Percentiles rank a stretch among this genome's conserved stretches.
Conservation (phyloP, 352 stramenopile genomes). For the Lagenidium sp. region DNA sequence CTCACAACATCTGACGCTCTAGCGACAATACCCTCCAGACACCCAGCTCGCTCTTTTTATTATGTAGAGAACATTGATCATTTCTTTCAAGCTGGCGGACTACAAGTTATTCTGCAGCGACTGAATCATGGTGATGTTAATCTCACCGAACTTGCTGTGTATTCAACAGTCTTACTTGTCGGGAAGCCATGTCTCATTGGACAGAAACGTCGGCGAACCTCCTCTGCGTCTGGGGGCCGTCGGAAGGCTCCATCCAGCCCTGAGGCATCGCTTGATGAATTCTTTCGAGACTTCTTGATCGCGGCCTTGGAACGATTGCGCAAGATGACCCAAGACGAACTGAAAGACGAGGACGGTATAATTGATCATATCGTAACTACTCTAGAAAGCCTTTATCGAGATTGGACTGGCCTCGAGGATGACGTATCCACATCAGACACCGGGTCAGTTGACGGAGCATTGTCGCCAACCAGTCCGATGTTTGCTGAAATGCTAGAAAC, state of each 20-base stretch:
- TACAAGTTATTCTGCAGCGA: constrained; percentile 60
- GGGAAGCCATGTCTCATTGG: constrained; percentile 61
- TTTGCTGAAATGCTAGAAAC: constrained; percentile 76
- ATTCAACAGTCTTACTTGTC: constrained; percentile 54
- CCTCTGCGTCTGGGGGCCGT: constrained; percentile 18
- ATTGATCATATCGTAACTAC: constrained; percentile 66
- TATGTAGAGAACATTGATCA: constrained; percentile 80
- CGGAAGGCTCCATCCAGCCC: too few species aligned
- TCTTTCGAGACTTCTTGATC: constrained; percentile 74
- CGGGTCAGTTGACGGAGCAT: constrained; percentile 8
- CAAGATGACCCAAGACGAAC: constrained; percentile 53
- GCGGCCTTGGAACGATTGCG: constrained; percentile 56
- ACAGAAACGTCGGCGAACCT: constrained; percentile 26
- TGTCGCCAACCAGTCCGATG: constrained; percentile 14
- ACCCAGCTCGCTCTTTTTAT: constrained; percentile 71
- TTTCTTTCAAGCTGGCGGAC: constrained; percentile 77
- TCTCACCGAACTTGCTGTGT: constrained; percentile 55
- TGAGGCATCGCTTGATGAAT: too few species aligned
- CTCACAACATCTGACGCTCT: constrained; percentile 49
- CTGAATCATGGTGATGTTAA: constrained; percentile 30
- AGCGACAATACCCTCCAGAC: constrained; percentile 39
- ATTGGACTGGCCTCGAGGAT: constrained; percentile 25
- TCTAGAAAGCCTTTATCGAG: constrained; percentile 61
- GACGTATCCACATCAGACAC: constrained; percentile 2
- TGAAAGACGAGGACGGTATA: constrained; percentile 75